phyloP scores from a whole-genome alignment of 2,329 filamentous ascomycete genomes.

The Calonectria pauciramosa region DNA sequence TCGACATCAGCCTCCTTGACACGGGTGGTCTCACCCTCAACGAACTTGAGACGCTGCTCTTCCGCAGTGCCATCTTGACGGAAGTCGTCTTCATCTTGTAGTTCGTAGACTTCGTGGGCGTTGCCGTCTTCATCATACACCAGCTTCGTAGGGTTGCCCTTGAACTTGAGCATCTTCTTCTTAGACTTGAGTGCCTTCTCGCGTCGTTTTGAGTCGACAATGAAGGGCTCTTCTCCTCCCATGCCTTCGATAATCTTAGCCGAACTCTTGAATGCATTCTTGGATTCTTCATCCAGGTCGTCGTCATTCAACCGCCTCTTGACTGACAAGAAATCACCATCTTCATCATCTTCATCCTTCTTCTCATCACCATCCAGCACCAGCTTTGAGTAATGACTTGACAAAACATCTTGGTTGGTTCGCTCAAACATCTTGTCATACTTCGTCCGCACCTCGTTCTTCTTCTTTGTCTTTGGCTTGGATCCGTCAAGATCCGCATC shows the following conservation, averaged over 20 bases:
- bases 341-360: conserved; percentile 67
- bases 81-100: conserved; percentile 89
- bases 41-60: conserved; percentile 81
- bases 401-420: conserved; percentile 94
- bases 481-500: conserved; percentile 66
- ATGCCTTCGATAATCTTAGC: conserved; percentile 75
- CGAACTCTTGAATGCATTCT: conserved; percentile 56
- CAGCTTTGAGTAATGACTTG: conserved; percentile 93
- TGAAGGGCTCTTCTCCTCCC: conserved; percentile 78
- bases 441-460: conserved; percentile 87
- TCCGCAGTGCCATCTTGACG: conserved; percentile 80
- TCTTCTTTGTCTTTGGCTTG: conserved; percentile 71
- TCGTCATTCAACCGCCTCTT: conserved; percentile 87
- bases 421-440: conserved; percentile 99
- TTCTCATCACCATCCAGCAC: conserved; percentile 73
- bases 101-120: conserved; percentile 87
- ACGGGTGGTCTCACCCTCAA: conserved; percentile 80
- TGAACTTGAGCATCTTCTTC: conserved; percentile 93
- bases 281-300: conserved; percentile 68
- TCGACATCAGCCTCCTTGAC: conserved; percentile 82
- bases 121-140: conserved; percentile 94
- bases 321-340: conserved; percentile 87
- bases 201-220: conserved; percentile 94
- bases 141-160: conserved; percentile 86
- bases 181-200: conserved; percentile 97